Evolutionary conservation across 2,329 filamentous ascomycete genomes (phyloP), one percentile per base, ranked within the genome.

Genomic region (Aspergillus eucalypticola): DNA sequence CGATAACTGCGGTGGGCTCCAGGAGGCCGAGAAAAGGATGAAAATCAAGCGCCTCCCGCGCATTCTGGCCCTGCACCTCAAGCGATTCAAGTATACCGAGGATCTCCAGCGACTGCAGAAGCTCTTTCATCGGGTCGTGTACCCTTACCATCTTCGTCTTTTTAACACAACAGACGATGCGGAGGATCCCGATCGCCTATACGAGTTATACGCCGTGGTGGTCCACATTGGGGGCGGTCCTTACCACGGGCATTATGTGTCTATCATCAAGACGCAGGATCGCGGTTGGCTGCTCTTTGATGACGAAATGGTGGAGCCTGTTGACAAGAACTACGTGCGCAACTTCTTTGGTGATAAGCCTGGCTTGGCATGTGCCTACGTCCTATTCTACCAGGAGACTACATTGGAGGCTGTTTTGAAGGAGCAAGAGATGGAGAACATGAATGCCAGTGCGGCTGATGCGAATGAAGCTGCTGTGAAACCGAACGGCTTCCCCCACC

Each of bases 21-120:
- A 99, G 76, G 95, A 99, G 78, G 95, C 95, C 0, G 95, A 99
- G 76, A 99, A 98, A 81, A 87, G 95, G 65, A 99, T 99, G 95
- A 99, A 98, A 82, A 94, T 99, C 68, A 98, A 99, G 81, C 87
- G 91, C 56, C 79, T 98, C 71, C 95, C 95, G 3, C 92, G 91
- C 71, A 92, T 99, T 61, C 79, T 99, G 64, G 93, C 95, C 4
- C 80, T 99, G 60, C 95, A 99, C 73, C 79, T 99, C 64, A 99
- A 99, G 79, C 87, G 95, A 59, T 99, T 99, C 82, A 98, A 98
- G 79, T 99, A 97, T 73, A 97, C 94, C 2, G 95, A 98, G 73
- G 94, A 98, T 75, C 86, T 96, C 71, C 95, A 93, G 66, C 87
- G 93, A 57, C 80, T 99, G 63, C 93, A 98, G 75, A 99, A 99